Percentiles rank a stretch among this genome's conserved stretches.
These are phyloP conservation scores for Lentinula novae-zelandiae DNA, from an alignment of 1,284 basidiomycete species.

Conservation along the genomic window DNA sequence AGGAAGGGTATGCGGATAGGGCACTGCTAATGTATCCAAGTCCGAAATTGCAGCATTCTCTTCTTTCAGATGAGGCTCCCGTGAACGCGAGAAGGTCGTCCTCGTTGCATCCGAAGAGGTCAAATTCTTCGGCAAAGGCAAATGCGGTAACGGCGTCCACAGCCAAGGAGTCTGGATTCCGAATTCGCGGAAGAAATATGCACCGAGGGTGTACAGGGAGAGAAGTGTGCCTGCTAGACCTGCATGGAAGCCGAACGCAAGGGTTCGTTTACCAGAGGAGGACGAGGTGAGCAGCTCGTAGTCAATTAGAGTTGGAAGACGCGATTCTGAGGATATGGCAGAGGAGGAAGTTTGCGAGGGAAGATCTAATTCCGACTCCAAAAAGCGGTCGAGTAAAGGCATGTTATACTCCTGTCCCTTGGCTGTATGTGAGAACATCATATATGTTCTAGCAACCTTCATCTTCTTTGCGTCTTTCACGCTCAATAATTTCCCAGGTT, in stretches of 20 bases:
- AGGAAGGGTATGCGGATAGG: background rate
- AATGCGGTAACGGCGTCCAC: constrained; percentile 76
- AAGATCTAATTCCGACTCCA: background rate
- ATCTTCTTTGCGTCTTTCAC: background rate
- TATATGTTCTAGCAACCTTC: constrained; percentile 50
- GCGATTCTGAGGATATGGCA: constrained; percentile 27
- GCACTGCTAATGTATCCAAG: background rate
- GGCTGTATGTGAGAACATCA: constrained; percentile 90
- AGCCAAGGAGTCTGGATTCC: constrained; percentile 83
- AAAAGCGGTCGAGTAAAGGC: constrained; percentile 65
- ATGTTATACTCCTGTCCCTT: constrained; percentile 88
- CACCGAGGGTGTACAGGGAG: constrained; percentile 74
- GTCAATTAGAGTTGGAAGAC: constrained; percentile 63
- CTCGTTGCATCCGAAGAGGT: too few species aligned
- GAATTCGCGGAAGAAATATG: constrained; percentile 63
- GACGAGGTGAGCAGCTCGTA: constrained; percentile 71
- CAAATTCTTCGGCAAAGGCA: background rate
- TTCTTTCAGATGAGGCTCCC: too few species aligned
- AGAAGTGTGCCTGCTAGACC: constrained; percentile 79
- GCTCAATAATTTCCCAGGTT: constrained; percentile 7
- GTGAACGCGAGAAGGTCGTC: too few species aligned
- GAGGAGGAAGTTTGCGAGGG: background rate
- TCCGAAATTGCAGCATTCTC: background rate
- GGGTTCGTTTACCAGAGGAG: constrained; percentile 57
- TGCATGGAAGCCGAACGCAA: constrained; percentile 64